Conservation (phyloP, 2,329 filamentous ascomycete genomes). For the Rutstroemia sp. region DNA sequence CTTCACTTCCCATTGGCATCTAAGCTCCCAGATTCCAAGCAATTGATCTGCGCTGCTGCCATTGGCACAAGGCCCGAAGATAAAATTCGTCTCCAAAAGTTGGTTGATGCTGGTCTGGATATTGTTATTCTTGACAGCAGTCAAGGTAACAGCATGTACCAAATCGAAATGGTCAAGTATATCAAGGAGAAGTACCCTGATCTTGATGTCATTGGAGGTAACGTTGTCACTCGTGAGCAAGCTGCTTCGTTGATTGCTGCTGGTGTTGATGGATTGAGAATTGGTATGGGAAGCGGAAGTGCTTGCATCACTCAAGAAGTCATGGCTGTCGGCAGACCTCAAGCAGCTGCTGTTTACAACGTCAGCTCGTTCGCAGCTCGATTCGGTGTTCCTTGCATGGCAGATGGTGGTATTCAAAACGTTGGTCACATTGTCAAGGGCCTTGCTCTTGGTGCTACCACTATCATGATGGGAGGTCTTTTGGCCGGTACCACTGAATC, state of each 20-base stretch:
- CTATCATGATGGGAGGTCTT: slow-evolving; percentile 99
- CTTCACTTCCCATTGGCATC: slow-evolving; percentile 93
- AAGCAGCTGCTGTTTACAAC: slow-evolving; percentile 86
- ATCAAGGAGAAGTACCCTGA: slow-evolving; percentile 79
- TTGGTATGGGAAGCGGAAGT: slow-evolving; percentile 97
- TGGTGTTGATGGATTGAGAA: slow-evolving; percentile 91
- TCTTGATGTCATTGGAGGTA: slow-evolving; percentile 94
- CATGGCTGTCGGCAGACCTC: slow-evolving; percentile 96
- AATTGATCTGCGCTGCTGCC: slow-evolving; percentile 89
- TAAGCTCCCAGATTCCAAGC: slow-evolving; percentile 94
- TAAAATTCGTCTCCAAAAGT: slow-evolving; percentile 74
- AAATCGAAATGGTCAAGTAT: slow-evolving; percentile 97
- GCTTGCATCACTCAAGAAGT: slow-evolving; percentile 99
- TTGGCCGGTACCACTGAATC: slow-evolving; percentile 96
- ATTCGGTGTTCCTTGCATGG: slow-evolving; percentile 96
- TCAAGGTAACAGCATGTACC: slow-evolving; percentile 97
- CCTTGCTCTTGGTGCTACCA: slow-evolving; percentile 85
- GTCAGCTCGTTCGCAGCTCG: slow-evolving; percentile 83
- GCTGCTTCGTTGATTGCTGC: slow-evolving; percentile 87
- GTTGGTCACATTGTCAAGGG: slow-evolving; percentile 99
- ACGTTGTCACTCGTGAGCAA: slow-evolving; percentile 96
- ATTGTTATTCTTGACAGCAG: slow-evolving; percentile 93
- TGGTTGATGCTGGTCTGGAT: slow-evolving; percentile 91
- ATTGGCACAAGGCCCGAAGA: slow-evolving; percentile 94
- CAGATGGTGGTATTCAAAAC: slow-evolving; percentile 96